Evolutionary conservation across 2,329 filamentous ascomycete species (phyloP), one percentile per base, ranked within the genome.

Genomic region (Cercospora brassicicola): DNA sequence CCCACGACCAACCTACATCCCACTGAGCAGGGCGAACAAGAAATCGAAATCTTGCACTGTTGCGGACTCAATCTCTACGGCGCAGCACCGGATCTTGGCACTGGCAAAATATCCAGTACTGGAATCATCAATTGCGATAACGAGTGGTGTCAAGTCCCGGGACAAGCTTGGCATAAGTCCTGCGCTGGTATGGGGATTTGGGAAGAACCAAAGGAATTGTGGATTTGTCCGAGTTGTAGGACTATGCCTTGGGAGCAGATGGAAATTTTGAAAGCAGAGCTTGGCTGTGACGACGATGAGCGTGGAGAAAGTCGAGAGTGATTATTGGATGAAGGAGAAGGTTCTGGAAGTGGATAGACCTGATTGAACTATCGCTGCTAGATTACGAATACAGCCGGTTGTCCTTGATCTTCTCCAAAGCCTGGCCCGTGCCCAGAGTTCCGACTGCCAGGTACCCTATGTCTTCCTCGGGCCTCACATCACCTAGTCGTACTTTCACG

Each of bases 151-250:
- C 61, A 64, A 28, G 30, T 15, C 3, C 48, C 30, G 7, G 59
- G 39, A 4, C 59, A 62, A 51, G 26, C 61, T 4, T 56, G 61
- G 61, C 61, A 64, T 30, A 64, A 64, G n/a, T 23, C 30, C 3
- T 64, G 61, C 20, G 61, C 61, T 0, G 61, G 61, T 1, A 36
- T 64, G 15, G 42, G 26, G 8, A 30, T 56, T 36, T 64, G 20
- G 61, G 45, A 64, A 8, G 31, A 64, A 2, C 61, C 51, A 2
- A 23, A 56, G 15, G 31, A 51, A 2, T 31, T 64, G 51, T 64
- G 61, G 61, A 31, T 64, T 13, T 64, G 45, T 57, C 61, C 61
- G 3, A 31, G 20, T 18, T 56, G 61, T 31, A 28, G 61, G 7
- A 13, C 10, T 2, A 64, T 39, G 59, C 39, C 59, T 1, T 30